phyloP scores from a whole-genome alignment of 1,284 basidiomycete genomes.

The Cryptococcus amylolentus region DNA sequence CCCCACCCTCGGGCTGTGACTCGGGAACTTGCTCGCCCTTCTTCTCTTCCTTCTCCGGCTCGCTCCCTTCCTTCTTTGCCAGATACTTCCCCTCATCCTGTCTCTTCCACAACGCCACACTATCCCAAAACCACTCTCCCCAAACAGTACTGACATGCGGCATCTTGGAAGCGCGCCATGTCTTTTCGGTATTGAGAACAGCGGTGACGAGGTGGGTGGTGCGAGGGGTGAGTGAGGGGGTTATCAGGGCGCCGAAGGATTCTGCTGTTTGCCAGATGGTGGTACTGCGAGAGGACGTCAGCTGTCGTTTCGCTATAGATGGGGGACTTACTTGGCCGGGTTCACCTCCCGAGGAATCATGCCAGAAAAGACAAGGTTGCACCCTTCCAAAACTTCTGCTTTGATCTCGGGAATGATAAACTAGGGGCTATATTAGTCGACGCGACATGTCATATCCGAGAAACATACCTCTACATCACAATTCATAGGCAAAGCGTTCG shows the following conservation, averaged over 20 bases:
- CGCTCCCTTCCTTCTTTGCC: slow-evolving; percentile 7
- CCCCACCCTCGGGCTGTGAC: not conserved
- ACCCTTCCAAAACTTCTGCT: slow-evolving; percentile 66
- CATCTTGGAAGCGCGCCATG: slow-evolving; percentile 68
- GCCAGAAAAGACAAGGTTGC: slow-evolving; percentile 84
- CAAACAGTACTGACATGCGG: slow-evolving; percentile 76
- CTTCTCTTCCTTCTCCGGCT: not conserved
- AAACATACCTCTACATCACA: slow-evolving; percentile 63
- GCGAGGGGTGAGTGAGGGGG: slow-evolving; percentile 61
- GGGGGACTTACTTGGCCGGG: slow-evolving; percentile 57
- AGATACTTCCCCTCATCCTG: slow-evolving; percentile 33
- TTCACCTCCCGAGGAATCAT: slow-evolving; percentile 81
- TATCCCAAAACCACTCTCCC: slow-evolving; percentile 83
- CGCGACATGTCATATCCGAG: not conserved
- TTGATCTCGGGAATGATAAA: slow-evolving; percentile 80
- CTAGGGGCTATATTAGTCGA: slow-evolving; percentile 52
- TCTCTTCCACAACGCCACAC: slow-evolving; percentile 68
- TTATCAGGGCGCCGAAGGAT: slow-evolving; percentile 82
- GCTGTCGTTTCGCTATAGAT: not conserved
- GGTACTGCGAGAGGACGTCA: slow-evolving; percentile 51
- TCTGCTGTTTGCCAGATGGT: slow-evolving; percentile 84
- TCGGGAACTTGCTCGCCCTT: not conserved
- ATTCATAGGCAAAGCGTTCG: slow-evolving; percentile 18
- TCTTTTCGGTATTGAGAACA: slow-evolving; percentile 87
- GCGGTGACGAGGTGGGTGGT: slow-evolving; percentile 90